These are phyloP conservation scores for Aspergillus felis DNA, from an alignment of 2,329 filamentous ascomycete species.

Conservation along the genomic window DNA sequence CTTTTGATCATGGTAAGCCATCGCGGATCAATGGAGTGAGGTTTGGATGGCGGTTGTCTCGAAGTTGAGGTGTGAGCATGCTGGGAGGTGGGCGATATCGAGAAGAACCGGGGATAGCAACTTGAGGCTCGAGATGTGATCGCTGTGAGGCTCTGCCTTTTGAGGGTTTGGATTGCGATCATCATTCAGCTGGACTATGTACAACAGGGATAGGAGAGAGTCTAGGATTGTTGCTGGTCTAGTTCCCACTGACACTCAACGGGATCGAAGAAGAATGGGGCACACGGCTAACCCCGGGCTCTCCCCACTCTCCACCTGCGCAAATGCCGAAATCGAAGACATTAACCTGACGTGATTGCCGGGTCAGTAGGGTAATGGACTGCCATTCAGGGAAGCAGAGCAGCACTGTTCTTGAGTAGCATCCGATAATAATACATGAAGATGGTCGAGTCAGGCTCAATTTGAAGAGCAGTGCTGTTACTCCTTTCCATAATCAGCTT, in stretches of 20 bases:
- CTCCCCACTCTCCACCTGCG: neutral
- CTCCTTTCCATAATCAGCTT: neutral
- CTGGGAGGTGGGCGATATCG: slow-evolving; percentile 15
- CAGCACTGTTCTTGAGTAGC: neutral
- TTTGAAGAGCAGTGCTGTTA: neutral
- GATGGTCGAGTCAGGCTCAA: too few species aligned
- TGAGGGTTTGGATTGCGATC: slow-evolving; percentile 17
- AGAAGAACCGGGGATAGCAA: slow-evolving; percentile 15
- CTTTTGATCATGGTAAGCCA: slow-evolving; percentile 68
- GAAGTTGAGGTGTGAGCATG: slow-evolving; percentile 12
- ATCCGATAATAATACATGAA: neutral
- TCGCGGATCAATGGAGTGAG: slow-evolving; percentile 45
- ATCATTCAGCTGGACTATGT: slow-evolving; percentile 11
- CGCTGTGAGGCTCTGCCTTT: slow-evolving; percentile 16
- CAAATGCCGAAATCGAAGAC: neutral
- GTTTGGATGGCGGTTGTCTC: slow-evolving; percentile 15
- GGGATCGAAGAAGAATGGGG: neutral
- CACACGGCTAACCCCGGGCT: neutral
- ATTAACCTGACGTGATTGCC: neutral
- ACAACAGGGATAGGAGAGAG: neutral
- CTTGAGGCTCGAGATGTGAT: slow-evolving; percentile 7
- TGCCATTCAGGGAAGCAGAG: neutral
- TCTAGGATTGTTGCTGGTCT: neutral
- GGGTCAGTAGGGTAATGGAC: neutral
- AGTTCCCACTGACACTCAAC: neutral